Percentiles rank a stretch among this genome's conserved stretches.
These are phyloP conservation scores for Colletotrichum spaethianum DNA, from an alignment of 2,329 filamentous ascomycete species.

Conservation along the genomic window DNA sequence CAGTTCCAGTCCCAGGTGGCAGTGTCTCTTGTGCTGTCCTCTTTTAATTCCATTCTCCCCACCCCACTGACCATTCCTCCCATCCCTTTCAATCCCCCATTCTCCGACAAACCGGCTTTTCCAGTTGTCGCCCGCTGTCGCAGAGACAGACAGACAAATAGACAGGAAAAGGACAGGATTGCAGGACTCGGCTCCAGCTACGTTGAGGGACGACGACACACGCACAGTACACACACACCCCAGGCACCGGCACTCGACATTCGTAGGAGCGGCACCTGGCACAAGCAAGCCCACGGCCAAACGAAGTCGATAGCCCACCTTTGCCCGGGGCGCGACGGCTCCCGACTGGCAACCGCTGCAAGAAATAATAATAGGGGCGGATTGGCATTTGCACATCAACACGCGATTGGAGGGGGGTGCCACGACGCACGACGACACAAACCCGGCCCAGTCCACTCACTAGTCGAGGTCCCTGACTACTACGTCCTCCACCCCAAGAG, in stretches of 20 bases:
- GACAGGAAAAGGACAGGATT: not conserved
- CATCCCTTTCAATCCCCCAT: slow-evolving; percentile 27
- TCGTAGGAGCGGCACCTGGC: slow-evolving; percentile 13
- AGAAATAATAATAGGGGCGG: slow-evolving; percentile 30
- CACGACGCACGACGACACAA: slow-evolving; percentile 13
- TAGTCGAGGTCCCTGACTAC: slow-evolving; percentile 1
- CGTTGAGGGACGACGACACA: slow-evolving; percentile 5
- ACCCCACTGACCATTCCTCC: slow-evolving; percentile 30
- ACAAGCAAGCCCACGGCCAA: slow-evolving; percentile 10
- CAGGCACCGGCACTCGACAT: slow-evolving; percentile 6
- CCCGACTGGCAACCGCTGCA: slow-evolving; percentile 4
- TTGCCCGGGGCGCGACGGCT: slow-evolving; percentile 3
- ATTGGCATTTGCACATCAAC: slow-evolving; percentile 27
- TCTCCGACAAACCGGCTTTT: slow-evolving; percentile 21
- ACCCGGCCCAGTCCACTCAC: not conserved
- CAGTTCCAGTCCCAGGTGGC: not conserved
- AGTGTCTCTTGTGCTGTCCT: slow-evolving; percentile 3
- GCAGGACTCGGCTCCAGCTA: not conserved
- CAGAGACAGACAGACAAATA: not conserved
- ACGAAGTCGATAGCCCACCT: slow-evolving; percentile 4
- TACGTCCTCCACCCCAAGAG: not conserved
- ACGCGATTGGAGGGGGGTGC: slow-evolving; percentile 22
- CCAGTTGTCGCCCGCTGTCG: slow-evolving; percentile 25
- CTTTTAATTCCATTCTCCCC: slow-evolving; percentile 37
- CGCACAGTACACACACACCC: not conserved